Conservation (phyloP, 768 basidiomycete genomes). For the Suillus brevipes region DNA sequence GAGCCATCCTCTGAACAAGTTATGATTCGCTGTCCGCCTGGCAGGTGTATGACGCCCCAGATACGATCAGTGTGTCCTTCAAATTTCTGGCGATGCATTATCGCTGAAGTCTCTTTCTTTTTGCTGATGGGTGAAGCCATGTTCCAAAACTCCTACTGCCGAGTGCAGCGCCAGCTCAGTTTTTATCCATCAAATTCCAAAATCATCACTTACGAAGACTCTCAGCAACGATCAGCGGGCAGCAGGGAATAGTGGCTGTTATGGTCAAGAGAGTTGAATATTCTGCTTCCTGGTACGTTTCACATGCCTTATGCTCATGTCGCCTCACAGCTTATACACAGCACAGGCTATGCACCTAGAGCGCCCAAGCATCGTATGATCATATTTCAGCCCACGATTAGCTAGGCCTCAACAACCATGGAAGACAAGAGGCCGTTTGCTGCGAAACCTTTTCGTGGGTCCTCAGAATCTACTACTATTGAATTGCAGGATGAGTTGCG, state of each 20-base stretch:
- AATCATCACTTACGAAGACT: background rate
- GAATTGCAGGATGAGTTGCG: too few relatives aligned
- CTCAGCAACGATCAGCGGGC: rapidly evolving
- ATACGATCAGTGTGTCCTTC: background rate
- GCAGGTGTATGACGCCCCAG: background rate
- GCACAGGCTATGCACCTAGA: background rate
- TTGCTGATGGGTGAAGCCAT: background rate
- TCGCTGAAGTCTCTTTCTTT: background rate
- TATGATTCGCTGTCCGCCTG: background rate
- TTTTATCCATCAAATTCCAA: background rate
- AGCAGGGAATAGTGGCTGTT: background rate
- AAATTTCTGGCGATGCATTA: background rate
- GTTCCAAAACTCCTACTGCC: background rate
- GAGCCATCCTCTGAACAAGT: background rate
- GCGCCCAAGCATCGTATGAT: background rate
- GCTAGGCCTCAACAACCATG: too few relatives aligned
- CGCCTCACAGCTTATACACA: background rate
- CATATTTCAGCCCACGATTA: too few relatives aligned
- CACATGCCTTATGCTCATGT: background rate
- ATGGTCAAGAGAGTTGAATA: background rate
- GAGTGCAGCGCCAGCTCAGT: background rate
- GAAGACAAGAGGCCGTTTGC: too few relatives aligned
- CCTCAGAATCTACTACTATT: too few relatives aligned
- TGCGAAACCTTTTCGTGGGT: too few relatives aligned
- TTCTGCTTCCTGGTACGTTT: background rate